Evolutionary conservation across 2,329 filamentous ascomycete genomes (phyloP), one percentile per base, ranked within the genome.

Genomic region (Diaporthe sp.): DNA sequence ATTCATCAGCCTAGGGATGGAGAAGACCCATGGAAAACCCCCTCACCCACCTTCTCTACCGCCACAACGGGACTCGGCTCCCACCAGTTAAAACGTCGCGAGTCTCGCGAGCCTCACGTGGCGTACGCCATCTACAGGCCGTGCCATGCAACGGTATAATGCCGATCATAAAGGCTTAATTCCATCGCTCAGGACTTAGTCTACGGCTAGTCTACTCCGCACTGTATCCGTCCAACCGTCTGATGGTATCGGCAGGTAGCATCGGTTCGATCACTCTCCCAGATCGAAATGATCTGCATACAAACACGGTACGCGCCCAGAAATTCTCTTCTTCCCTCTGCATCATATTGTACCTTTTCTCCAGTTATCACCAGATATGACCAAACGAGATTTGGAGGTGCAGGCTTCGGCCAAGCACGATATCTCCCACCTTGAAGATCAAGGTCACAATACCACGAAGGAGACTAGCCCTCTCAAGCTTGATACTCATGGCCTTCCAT

Each of bases 131-230:
- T 49, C 31, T 22, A 19, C 15, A 34, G 28, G 17, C 55, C 28
- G 4, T 58, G 55, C 28, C 13, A 57, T 58, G 58, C 58, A 25
- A 42, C 58, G 58, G 37, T 61, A 61, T 61, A 61, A 42, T 61
- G 58, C 58, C 37, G 37, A 61, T 61, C 58, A 28, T 28, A 42
- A 61, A 42, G 37, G 58, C 34, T 13, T 19, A 61, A 8, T 25
- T 28, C 37, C 37, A 44, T 34, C 37, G 37, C 28, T 13, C 13
- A 28, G 13, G 10, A 2, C 8, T 12, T 61, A 44, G 58, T 44
- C 58, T 61, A 61, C 25, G 58, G 42, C 58, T 44, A 61, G n/a
- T n/a, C 58, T 44, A 28, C 58, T 61, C 58, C 58, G 58, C 58
- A 61, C n/a, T 61, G n/a, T 28, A 61, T 34, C 57, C 57, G 19